phyloP scores from a whole-genome alignment of 768 basidiomycete species.

The Pulveroboletus sp. region DNA sequence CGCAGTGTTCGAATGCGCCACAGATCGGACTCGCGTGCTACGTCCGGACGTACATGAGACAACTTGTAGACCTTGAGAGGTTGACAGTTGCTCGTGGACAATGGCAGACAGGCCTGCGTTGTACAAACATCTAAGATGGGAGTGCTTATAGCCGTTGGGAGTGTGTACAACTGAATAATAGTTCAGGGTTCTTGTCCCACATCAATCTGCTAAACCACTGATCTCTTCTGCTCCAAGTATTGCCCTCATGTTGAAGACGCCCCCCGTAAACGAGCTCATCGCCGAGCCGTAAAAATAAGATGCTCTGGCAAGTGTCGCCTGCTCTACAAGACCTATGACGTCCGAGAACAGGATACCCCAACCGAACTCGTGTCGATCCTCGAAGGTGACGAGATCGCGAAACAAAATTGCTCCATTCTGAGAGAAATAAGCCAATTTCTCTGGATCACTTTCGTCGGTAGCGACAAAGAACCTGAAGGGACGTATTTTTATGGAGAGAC shows the following conservation, averaged over 20 bases:
- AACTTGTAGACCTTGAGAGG: neutral
- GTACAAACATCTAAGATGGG: slow-evolving; percentile 10
- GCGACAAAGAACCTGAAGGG: slow-evolving; percentile 28
- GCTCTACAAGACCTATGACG: slow-evolving; percentile 38
- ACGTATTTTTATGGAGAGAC: neutral
- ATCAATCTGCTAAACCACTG: slow-evolving; percentile 33
- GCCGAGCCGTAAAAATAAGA: slow-evolving; percentile 37
- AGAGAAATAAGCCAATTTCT: slow-evolving; percentile 27
- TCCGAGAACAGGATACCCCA: slow-evolving; percentile 41
- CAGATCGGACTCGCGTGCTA: slow-evolving; percentile 26
- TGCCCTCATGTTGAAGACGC: slow-evolving; percentile 36
- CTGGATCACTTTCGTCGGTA: slow-evolving; percentile 36
- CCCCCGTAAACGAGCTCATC: slow-evolving; percentile 37
- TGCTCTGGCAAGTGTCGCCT: slow-evolving; percentile 31
- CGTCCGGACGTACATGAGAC: slow-evolving; percentile 19
- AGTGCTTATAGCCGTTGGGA: neutral
- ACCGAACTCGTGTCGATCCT: slow-evolving; percentile 35
- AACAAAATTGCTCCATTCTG: slow-evolving; percentile 35
- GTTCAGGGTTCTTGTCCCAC: neutral
- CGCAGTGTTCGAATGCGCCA: slow-evolving; percentile 35
- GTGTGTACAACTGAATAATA: neutral
- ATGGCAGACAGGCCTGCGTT: slow-evolving; percentile 1
- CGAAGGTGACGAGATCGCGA: slow-evolving; percentile 35
- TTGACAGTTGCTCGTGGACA: neutral
- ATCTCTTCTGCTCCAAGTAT: slow-evolving; percentile 31